Evolutionary conservation across 805 yeast species (phyloP).

Genomic region (Kuraishia borneana): DNA sequence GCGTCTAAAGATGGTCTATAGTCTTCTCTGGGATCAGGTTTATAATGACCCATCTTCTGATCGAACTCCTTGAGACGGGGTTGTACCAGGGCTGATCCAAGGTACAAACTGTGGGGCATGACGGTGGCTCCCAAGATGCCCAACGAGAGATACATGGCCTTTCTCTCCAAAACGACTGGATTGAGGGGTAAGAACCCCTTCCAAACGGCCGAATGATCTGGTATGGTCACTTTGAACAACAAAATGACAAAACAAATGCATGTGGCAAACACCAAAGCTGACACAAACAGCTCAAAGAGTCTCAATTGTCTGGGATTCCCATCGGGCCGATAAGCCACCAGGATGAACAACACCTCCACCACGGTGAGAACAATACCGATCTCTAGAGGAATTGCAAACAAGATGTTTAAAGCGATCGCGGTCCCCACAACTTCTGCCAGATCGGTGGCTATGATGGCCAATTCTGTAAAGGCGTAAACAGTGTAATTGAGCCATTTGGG

Average conservation of each 20-base stretch:
- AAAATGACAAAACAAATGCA: constrained; percentile 69
- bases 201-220: constrained; percentile 38
- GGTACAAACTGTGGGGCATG: constrained; percentile 83
- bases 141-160: constrained; percentile 64
- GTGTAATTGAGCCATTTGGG: constrained; percentile 54
- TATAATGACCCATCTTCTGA: constrained; percentile 18
- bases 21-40: constrained; percentile 6
- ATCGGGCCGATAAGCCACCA: constrained; percentile 68
- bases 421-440: constrained; percentile 93
- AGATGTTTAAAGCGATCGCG: constrained; percentile 72
- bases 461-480: constrained; percentile 64
- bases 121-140: constrained; percentile 92
- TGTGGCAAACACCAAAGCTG: constrained; percentile 59
- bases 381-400: constrained; percentile 62
- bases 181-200: constrained; percentile 63
- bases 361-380: constrained; percentile 74
- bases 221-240: constrained; percentile 45
- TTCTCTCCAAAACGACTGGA: constrained; percentile 40
- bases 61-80: constrained; percentile 75
- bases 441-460: constrained; percentile 88
- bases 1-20: constrained; percentile 71
- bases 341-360: constrained; percentile 66
- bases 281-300: constrained; percentile 67
- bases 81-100: constrained; percentile 83
- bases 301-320: constrained; percentile 69